Conservation (phyloP, 2,329 filamentous ascomycete genomes). For the Aspergillus japonicus region DNA sequence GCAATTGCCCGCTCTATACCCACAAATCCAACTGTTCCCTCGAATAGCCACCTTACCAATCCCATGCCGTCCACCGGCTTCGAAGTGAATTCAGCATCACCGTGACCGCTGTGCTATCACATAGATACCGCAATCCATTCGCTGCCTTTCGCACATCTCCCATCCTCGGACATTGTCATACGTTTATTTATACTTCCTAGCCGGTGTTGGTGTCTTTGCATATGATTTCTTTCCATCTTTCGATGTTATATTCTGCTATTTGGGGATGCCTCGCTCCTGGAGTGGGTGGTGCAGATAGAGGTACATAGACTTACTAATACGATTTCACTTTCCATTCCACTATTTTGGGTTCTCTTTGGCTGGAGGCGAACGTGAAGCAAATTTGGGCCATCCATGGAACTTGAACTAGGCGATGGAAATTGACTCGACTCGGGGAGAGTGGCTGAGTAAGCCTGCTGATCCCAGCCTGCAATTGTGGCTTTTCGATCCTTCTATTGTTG, state of each 20-base stretch:
- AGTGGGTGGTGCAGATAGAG: conserved; percentile 17
- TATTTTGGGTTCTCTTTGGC: not conserved
- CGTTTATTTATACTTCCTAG: not conserved
- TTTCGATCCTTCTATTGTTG: not conserved
- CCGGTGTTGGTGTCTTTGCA: conserved; percentile 10
- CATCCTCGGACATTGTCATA: not conserved
- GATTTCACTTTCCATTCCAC: not conserved
- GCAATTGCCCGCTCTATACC: not conserved
- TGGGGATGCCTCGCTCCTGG: conserved; percentile 13
- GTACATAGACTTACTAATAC: conserved; percentile 21
- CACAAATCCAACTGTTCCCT: not conserved
- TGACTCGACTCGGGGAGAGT: not conserved
- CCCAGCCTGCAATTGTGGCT: not conserved
- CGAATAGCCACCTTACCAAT: not conserved
- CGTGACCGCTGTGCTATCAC: not conserved
- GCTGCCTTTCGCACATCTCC: too few relatives aligned
- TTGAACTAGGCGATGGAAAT: not conserved
- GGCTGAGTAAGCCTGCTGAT: not conserved
- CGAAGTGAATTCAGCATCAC: not conserved
- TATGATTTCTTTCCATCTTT: conserved; percentile 3
- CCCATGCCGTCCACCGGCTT: not conserved
- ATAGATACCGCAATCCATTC: too few relatives aligned
- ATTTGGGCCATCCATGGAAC: not conserved
- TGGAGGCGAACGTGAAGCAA: not conserved
- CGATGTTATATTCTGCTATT: conserved; percentile 4